A percentile compares a stretch with the other conserved stretches of the same genome.
These are phyloP conservation scores for Sugiyamaella qingdaonensis DNA, from an alignment of 805 yeast species.

Conservation along the genomic window DNA sequence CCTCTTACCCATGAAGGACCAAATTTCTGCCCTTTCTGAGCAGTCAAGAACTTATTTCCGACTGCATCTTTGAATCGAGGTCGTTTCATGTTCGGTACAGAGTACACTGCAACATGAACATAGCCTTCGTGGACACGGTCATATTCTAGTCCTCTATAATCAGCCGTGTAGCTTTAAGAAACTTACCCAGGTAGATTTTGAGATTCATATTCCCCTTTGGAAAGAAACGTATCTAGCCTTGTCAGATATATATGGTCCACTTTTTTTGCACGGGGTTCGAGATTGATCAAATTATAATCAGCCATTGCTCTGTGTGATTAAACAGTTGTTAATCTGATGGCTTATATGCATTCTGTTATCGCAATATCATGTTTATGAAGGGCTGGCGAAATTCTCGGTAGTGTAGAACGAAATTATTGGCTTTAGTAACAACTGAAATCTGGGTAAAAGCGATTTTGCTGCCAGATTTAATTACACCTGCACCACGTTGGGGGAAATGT, in stretches of 20 bases:
- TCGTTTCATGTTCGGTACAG: slow-evolving; percentile 63
- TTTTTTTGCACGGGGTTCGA: slow-evolving; percentile 66
- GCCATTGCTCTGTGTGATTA: too few relatives aligned
- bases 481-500: too few relatives aligned
- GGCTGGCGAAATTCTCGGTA: too few relatives aligned
- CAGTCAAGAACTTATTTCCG: slow-evolving; percentile 34
- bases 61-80: slow-evolving; percentile 50
- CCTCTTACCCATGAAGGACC: slow-evolving; percentile 79
- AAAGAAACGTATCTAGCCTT: slow-evolving; percentile 68
- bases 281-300: slow-evolving; percentile 40
- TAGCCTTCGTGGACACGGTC: slow-evolving; percentile 6
- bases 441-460: too few relatives aligned
- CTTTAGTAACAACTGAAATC: too few relatives aligned
- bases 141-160: slow-evolving; percentile 49
- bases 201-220: not conserved
- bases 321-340: too few relatives aligned
- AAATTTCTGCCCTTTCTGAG: slow-evolving; percentile 60
- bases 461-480: too few relatives aligned
- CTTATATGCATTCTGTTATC: too few relatives aligned
- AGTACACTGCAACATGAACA: slow-evolving; percentile 59
- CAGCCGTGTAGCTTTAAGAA: slow-evolving; percentile 42
- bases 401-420: too few relatives aligned
- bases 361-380: too few relatives aligned
- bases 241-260: slow-evolving; percentile 68
- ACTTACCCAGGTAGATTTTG: not conserved